These are phyloP conservation scores for Pleurotus giganteus DNA, from an alignment of 768 basidiomycete genomes.

Conservation along the genomic window DNA sequence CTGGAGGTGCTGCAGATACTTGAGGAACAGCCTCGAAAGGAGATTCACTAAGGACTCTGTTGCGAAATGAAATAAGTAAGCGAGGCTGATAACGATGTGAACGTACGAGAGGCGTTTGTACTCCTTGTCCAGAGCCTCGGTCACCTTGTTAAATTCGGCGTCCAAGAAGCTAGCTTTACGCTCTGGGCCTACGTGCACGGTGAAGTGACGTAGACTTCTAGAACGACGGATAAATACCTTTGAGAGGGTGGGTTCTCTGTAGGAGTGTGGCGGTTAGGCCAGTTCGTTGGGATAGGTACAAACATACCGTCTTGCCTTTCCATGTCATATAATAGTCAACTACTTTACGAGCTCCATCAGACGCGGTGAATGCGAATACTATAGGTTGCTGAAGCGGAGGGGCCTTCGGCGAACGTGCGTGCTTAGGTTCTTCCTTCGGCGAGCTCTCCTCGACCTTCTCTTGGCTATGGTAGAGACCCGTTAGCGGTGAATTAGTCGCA, in stretches of 20 bases:
- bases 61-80: neutral
- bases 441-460: slow-evolving; percentile 10
- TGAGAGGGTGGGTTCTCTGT: slow-evolving; percentile 20
- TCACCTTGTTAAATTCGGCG: slow-evolving; percentile 39
- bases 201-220: neutral
- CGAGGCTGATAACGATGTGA: neutral
- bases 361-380: slow-evolving; percentile 44
- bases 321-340: slow-evolving; percentile 54
- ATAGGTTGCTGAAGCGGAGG: slow-evolving; percentile 28
- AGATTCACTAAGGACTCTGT: slow-evolving; percentile 1
- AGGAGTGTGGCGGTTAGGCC: neutral
- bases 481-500: neutral
- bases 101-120: slow-evolving; percentile 37
- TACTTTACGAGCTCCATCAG: slow-evolving; percentile 36
- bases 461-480: neutral
- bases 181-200: slow-evolving; percentile 22
- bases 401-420: slow-evolving; percentile 16
- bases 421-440: slow-evolving; percentile 18
- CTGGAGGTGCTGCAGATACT: neutral
- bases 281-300: slow-evolving; percentile 1
- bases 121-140: slow-evolving; percentile 39
- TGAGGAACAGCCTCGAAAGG: slow-evolving; percentile 2
- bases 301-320: slow-evolving; percentile 38
- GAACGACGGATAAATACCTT: slow-evolving; percentile 17
- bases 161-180: slow-evolving; percentile 34